phyloP scores from a whole-genome alignment of 495 filamentous ascomycete genomes.

The Wilcoxina mikolae region DNA sequence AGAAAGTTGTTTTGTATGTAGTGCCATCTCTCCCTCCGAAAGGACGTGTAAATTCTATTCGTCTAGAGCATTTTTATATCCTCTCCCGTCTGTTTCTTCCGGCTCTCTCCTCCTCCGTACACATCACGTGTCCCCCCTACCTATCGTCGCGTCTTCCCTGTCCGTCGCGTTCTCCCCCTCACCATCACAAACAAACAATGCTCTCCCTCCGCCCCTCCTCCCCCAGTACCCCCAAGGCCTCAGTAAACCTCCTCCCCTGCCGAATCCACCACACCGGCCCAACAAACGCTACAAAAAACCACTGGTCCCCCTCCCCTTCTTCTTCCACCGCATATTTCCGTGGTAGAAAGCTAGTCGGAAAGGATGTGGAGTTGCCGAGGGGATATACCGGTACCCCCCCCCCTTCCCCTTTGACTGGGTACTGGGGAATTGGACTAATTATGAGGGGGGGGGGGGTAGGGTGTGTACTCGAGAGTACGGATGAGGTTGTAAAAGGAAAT shows the following conservation, averaged over 20 bases:
- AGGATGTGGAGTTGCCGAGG: conserved; percentile 49
- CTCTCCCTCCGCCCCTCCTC: neutral
- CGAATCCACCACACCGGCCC: conserved; percentile 65
- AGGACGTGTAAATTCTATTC: too few relatives aligned
- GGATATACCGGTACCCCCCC: conserved; percentile 51
- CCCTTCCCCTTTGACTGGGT: conserved; percentile 28
- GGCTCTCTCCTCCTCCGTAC: too few relatives aligned
- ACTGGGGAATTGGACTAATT: conserved; percentile 33
- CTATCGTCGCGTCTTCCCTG: too few relatives aligned
- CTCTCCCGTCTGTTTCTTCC: too few relatives aligned
- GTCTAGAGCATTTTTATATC: too few relatives aligned
- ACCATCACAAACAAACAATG: too few relatives aligned
- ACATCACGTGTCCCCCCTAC: too few relatives aligned
- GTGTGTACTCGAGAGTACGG: neutral
- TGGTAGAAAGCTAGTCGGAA: conserved; percentile 65
- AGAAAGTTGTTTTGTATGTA: too few relatives aligned
- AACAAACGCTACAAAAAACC: conserved; percentile 47
- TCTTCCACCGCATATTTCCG: conserved; percentile 30
- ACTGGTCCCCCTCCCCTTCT: conserved; percentile 47
- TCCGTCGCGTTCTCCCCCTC: too few relatives aligned
- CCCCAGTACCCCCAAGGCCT: neutral
- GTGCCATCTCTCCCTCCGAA: too few relatives aligned
- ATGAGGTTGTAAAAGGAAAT: neutral
- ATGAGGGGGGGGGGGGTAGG: neutral
- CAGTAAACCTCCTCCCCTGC: conserved; percentile 69